phyloP scores from a whole-genome alignment of 176 grass and related monocot species.

The Phoenix dactylifera region DNA sequence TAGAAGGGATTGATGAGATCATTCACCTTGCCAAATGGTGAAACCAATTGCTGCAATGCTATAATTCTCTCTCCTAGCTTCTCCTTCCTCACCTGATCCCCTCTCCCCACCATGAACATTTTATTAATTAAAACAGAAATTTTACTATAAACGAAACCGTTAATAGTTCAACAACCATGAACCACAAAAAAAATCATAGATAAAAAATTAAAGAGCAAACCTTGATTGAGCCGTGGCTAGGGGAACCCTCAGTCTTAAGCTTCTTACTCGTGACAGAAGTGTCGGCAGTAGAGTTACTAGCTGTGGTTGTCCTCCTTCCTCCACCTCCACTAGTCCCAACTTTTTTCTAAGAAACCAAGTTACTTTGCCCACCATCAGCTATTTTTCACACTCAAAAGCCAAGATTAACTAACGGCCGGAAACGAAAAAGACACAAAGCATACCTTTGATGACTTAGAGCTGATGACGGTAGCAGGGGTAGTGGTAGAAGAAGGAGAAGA shows the following conservation, averaged over 20 bases:
- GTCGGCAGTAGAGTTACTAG: no score
- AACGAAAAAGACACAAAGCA: neutral
- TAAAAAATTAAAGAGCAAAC: neutral
- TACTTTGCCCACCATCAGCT: no score
- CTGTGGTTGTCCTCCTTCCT: no score
- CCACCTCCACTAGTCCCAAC: no score
- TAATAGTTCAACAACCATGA: no score
- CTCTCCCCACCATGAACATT: neutral
- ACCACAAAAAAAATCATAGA: neutral
- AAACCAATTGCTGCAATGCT: constrained; percentile 74
- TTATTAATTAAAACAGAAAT: constrained; percentile 1
- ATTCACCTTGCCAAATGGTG: constrained; percentile 73
- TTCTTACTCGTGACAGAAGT: constrained; percentile 5
- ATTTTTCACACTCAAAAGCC: no score
- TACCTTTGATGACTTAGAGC: constrained; percentile 1
- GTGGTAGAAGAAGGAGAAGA: constrained; percentile 14
- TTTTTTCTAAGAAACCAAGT: no score
- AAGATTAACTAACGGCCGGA: no score
- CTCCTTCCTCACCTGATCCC: constrained; percentile 49
- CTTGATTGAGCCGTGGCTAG: neutral
- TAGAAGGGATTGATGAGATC: constrained; percentile 9
- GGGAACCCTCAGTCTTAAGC: constrained; percentile 8
- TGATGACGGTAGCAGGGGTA: constrained; percentile 11
- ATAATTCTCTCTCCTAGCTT: constrained; percentile 61
- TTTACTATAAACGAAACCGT: no score